phyloP scores from a whole-genome alignment of 2,329 filamentous ascomycete species.

The Niveomyces coronatus region DNA sequence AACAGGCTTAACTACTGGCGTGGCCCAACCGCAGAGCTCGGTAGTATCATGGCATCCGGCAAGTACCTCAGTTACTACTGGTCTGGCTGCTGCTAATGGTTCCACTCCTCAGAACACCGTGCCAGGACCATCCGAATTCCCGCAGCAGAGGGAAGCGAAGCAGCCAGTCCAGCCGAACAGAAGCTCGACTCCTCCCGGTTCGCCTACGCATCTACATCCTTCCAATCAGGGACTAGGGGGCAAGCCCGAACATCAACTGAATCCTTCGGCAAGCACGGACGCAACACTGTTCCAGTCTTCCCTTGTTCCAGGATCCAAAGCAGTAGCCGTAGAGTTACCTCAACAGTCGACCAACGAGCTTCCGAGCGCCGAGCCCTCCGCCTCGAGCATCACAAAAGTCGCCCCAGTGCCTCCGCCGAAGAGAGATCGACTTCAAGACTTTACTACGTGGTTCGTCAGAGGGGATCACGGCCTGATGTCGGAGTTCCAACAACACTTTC shows the following conservation, averaged over 20 bases:
- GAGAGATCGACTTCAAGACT: constrained; percentile 35
- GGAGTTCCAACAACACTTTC: constrained; percentile 35
- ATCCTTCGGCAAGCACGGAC: too few species aligned
- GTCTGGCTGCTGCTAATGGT: not conserved
- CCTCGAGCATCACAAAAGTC: too few species aligned
- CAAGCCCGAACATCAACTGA: too few species aligned
- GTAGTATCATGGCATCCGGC: too few species aligned
- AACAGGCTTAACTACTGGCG: too few species aligned
- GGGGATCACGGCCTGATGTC: constrained; percentile 44
- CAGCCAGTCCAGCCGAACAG: not conserved
- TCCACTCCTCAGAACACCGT: not conserved
- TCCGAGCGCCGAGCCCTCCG: too few species aligned
- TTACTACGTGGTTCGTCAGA: constrained; percentile 44
- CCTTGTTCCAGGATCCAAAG: not conserved
- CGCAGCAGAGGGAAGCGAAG: not conserved
- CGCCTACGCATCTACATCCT: constrained; percentile 10
- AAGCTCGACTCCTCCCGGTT: constrained; percentile 5
- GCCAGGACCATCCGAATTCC: not conserved
- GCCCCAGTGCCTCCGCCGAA: constrained; percentile 9
- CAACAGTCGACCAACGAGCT: too few species aligned
- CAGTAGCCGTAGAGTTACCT: too few species aligned
- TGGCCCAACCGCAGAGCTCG: too few species aligned
- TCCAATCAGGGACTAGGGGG: too few species aligned
- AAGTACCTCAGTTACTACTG: too few species aligned
- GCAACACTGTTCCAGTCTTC: too few species aligned